phyloP scores from a whole-genome alignment of 441 rosid genomes.

The Bocquillonia castaneifolia region DNA sequence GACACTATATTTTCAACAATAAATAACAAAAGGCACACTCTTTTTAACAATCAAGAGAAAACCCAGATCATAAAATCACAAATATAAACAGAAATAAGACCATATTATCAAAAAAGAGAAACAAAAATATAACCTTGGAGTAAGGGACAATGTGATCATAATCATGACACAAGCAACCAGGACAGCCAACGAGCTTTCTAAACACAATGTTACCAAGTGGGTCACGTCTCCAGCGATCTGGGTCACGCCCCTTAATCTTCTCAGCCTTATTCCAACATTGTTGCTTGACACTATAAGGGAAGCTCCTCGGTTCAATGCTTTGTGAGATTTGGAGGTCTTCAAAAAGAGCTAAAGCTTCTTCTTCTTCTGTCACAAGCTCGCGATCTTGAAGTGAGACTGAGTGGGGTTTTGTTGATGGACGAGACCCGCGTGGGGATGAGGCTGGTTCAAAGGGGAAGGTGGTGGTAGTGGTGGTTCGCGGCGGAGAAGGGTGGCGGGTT shows the following conservation, averaged over 20 bases:
- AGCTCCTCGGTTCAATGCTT: conserved; percentile 56
- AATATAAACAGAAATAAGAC: not conserved
- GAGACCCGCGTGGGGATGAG: conserved; percentile 25
- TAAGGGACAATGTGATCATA: conserved; percentile 88
- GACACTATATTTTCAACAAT: too few species aligned
- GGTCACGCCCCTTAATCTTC: conserved; percentile 74
- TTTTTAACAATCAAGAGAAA: not conserved
- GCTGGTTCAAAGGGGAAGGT: conserved; percentile 6
- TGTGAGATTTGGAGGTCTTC: conserved; percentile 38
- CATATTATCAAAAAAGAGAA: not conserved
- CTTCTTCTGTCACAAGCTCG: conserved; percentile 28
- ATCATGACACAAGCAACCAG: conserved; percentile 94
- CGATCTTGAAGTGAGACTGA: conserved; percentile 39
- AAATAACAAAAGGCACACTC: not conserved
- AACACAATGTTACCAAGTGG: conserved; percentile 74
- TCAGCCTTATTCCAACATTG: conserved; percentile 96
- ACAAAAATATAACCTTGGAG: conserved; percentile 63
- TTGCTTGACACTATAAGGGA: conserved; percentile 74
- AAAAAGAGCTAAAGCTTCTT: conserved; percentile 25
- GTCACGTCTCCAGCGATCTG: conserved; percentile 82
- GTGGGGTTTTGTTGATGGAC: conserved; percentile 30
- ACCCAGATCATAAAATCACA: not conserved
- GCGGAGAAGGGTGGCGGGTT: conserved; percentile 35
- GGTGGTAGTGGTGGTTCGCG: conserved; percentile 24
- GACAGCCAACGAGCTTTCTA: conserved; percentile 83